Conservation (phyloP, 1,284 basidiomycete species). For the Naganishia cerealis region DNA sequence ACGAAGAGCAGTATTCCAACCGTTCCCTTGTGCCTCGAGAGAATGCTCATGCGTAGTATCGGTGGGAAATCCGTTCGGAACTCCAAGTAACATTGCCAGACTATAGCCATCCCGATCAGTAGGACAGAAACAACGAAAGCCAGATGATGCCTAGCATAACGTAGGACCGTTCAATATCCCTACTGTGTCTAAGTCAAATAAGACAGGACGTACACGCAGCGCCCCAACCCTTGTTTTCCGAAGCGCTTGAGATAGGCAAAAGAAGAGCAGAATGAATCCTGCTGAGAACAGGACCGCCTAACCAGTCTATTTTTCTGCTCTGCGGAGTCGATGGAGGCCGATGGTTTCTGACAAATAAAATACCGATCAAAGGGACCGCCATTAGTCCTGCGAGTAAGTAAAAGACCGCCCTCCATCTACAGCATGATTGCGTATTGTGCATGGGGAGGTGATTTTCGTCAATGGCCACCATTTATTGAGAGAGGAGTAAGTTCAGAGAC, state of each 20-base stretch:
- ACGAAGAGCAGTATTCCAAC: not conserved
- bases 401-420: not conserved
- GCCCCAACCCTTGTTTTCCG: conserved; percentile 1
- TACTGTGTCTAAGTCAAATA: not conserved
- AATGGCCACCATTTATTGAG: no score
- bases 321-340: not conserved
- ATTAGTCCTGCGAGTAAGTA: not conserved
- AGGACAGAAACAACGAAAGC: not conserved
- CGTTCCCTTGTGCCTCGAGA: not conserved
- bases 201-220: not conserved
- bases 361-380: not conserved
- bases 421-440: no score
- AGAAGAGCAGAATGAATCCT: conserved; percentile 1
- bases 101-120: not conserved
- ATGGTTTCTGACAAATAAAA: conserved; percentile 9
- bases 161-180: not conserved
- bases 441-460: no score
- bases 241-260: conserved; percentile 2
- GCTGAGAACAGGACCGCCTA: not conserved
- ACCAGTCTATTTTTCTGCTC: conserved; percentile 3
- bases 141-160: not conserved
- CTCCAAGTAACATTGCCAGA: conserved; percentile 9
- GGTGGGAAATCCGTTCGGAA: conserved; percentile 8
- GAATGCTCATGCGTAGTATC: conserved; percentile 2
- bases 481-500: no score